phyloP scores from a whole-genome alignment of 768 basidiomycete genomes.

The Trametes coccinea region DNA sequence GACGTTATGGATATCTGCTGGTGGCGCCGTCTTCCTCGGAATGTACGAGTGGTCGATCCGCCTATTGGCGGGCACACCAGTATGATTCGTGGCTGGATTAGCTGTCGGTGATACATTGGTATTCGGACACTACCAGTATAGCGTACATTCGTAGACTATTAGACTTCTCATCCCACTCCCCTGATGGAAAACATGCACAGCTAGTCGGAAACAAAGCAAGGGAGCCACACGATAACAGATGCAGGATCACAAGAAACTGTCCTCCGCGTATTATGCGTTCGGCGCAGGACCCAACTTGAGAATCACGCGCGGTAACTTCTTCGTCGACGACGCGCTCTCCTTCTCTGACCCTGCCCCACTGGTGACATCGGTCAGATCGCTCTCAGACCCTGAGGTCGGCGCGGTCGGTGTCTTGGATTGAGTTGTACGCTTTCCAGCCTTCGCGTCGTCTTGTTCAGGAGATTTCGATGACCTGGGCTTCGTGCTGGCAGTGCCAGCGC shows the following conservation, averaged over 20 bases:
- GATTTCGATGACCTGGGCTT: slow-evolving; percentile 16
- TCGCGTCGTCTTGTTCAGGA: slow-evolving; percentile 2
- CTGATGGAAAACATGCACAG: not conserved
- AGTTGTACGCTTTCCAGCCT: not conserved
- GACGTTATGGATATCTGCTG: slow-evolving; percentile 94
- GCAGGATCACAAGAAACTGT: not conserved
- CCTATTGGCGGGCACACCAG: slow-evolving; percentile 40
- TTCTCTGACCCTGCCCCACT: slow-evolving; percentile 6
- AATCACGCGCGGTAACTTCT: slow-evolving; percentile 57
- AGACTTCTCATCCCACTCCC: not conserved
- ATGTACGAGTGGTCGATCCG: slow-evolving; percentile 84
- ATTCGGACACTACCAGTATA: not conserved
- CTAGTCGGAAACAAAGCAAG: not conserved
- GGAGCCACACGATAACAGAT: not conserved
- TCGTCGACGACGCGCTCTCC: slow-evolving; percentile 26
- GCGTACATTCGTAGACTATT: slow-evolving; percentile 1
- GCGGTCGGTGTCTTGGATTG: not conserved
- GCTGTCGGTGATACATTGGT: not conserved
- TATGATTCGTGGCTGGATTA: not conserved
- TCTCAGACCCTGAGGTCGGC: slow-evolving; percentile 7
- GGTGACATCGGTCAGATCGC: slow-evolving; percentile 13
- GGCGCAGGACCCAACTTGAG: slow-evolving; percentile 51
- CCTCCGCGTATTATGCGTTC: not conserved
- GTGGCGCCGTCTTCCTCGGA: slow-evolving; percentile 97
- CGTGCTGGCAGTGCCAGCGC: slow-evolving; percentile 21